Evolutionary conservation across 768 basidiomycete genomes (phyloP), one percentile per base, ranked within the genome.

Genomic region (Trametes cubensis): DNA sequence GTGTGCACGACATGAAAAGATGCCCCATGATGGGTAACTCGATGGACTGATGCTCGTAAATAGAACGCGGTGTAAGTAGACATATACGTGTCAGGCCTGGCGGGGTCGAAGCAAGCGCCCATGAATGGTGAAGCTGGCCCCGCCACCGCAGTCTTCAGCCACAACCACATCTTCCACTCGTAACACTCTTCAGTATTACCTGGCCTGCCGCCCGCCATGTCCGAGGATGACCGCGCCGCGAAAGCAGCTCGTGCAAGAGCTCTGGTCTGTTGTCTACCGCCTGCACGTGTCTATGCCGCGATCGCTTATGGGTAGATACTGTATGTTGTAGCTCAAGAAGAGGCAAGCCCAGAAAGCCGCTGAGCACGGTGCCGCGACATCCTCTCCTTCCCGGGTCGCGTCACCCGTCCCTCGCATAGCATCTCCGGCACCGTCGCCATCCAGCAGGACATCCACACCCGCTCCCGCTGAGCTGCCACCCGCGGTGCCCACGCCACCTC

Each of bases 241-340:
- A 92, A 89, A 75, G 84, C 92, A 58, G 92, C 92, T 3, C 84
- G 92, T 64, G 92, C 89, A 58, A 91, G 89, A 74, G 91, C 89
- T 51, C 70, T 94, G 84, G 92, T 93, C 72, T 60, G 82, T 74
- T 53, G 58, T 52, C 42, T 18, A 50, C 20, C 39, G 18, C 46
- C 49, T 34, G 48, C 25, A 40, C 30, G 23, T 26, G 41, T 40
- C 30, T 15, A 10, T 11, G 15, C 38, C 44, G 47, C 23, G 7
- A 34, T 34, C 42, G 44, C 64, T 61, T 30, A 57, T 44, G 25
- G 42, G 39, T 30, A 40, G 55, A 54, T n/a, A 49, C 57, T 52
- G 40, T 74, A 93, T n/a, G 48, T 58, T 52, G 34, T 74, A 93
- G 90, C 81, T 93, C 72, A 91, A 92, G 81, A 91, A 90, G 75